These are phyloP conservation scores for Przewalskia tangutica DNA, from an alignment of 257 asterid genomes.

Conservation along the genomic window DNA sequence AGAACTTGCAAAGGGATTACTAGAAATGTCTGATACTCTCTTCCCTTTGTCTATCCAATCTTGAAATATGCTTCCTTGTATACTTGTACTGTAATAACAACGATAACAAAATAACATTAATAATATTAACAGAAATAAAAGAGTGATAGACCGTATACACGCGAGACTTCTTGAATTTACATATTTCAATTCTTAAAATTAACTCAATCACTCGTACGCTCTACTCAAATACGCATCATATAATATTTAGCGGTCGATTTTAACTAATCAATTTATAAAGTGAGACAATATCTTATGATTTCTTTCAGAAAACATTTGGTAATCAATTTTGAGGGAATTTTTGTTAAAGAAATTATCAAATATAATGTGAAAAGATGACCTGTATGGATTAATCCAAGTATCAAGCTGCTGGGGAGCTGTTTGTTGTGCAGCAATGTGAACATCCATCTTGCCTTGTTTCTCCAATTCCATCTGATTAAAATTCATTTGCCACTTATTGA, in stretches of 20 bases:
- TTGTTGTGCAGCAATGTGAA: background rate
- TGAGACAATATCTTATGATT: too few relatives aligned
- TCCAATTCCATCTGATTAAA: conserved; percentile 16
- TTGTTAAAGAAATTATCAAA: background rate
- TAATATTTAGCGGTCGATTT: too few relatives aligned
- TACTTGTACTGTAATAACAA: background rate
- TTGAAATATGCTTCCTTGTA: background rate
- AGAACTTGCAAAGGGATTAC: background rate
- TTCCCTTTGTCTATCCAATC: background rate
- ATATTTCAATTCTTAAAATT: background rate
- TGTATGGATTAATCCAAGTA: background rate
- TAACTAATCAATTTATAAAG: too few relatives aligned
- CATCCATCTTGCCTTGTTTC: background rate
- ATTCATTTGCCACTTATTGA: too few relatives aligned
- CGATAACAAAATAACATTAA: background rate
- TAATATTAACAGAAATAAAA: background rate
- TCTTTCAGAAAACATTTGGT: too few relatives aligned
- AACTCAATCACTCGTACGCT: background rate
- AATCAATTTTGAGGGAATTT: background rate
- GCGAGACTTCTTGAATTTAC: background rate
- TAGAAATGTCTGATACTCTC: background rate
- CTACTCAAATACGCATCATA: too few relatives aligned
- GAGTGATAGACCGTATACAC: too few relatives aligned
- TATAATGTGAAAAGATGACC: background rate
- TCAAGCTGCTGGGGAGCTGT: background rate